Percentiles rank a stretch among this genome's conserved stretches.
Evolutionary conservation across 495 filamentous ascomycete species (phyloP).

Genomic region (Tuber aestivum): DNA sequence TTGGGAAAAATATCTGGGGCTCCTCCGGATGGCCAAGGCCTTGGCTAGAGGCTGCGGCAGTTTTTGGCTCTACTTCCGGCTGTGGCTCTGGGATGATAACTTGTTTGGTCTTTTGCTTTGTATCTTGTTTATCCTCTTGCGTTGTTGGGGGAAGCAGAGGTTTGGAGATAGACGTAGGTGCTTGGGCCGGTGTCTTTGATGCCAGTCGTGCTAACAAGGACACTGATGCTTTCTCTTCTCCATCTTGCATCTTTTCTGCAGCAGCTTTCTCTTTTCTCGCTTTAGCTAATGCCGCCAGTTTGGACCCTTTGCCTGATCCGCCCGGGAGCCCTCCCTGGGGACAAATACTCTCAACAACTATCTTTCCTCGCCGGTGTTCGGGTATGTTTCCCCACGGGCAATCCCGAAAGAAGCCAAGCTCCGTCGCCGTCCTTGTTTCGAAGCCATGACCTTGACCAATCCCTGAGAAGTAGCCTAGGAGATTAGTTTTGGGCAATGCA

Average conservation of each 20-base stretch:
- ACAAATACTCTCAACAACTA: slow-evolving; percentile 59
- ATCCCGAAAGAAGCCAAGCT: slow-evolving; percentile 66
- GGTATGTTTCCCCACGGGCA: slow-evolving; percentile 82
- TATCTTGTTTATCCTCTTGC: neutral
- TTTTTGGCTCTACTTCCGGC: neutral
- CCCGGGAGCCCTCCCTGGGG: slow-evolving; percentile 66
- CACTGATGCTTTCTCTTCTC: slow-evolving; percentile 27
- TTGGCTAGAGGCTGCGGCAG: slow-evolving; percentile 7
- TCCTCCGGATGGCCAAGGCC: slow-evolving; percentile 36
- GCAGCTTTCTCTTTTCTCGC: slow-evolving; percentile 78
- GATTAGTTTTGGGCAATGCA: slow-evolving; percentile 30
- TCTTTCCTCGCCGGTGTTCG: slow-evolving; percentile 56
- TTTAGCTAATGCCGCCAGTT: slow-evolving; percentile 83
- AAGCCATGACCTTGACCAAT: slow-evolving; percentile 43
- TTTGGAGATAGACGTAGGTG: neutral
- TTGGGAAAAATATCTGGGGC: slow-evolving; percentile 5
- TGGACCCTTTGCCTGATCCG: slow-evolving; percentile 76
- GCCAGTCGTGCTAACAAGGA: slow-evolving; percentile 37
- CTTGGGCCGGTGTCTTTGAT: slow-evolving; percentile 17
- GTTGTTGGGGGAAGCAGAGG: slow-evolving; percentile 5
- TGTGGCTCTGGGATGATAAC: neutral
- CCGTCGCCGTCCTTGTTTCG: slow-evolving; percentile 34
- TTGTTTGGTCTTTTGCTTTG: slow-evolving; percentile 3
- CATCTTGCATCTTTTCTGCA: slow-evolving; percentile 49
- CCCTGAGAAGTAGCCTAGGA: slow-evolving; percentile 24